Conservation (phyloP, 495 filamentous ascomycete species). For the Penicillium cosmopolitanum region DNA sequence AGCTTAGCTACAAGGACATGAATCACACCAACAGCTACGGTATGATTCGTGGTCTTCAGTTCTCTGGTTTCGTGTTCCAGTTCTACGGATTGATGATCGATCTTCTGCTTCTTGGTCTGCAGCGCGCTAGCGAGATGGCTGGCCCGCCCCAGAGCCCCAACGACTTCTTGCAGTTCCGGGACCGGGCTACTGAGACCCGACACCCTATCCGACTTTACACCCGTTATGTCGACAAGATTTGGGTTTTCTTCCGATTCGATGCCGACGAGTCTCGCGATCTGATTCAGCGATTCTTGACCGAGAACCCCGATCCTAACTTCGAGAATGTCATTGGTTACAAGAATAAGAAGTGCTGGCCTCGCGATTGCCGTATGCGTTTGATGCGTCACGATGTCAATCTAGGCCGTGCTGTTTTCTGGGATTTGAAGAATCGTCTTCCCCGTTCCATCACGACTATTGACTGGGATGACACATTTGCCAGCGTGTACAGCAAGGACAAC, state of each 20-base stretch:
- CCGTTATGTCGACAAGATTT: slow-evolving; percentile 96
- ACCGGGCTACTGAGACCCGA: slow-evolving; percentile 84
- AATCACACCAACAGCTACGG: slow-evolving; percentile 99
- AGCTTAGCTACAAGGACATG: slow-evolving; percentile 99
- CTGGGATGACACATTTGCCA: slow-evolving; percentile 99
- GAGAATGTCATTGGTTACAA: slow-evolving; percentile 99
- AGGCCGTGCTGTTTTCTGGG: slow-evolving; percentile 98
- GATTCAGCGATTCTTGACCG: slow-evolving; percentile 96
- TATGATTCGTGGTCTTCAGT: slow-evolving; percentile 95
- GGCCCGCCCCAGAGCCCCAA: slow-evolving; percentile 96
- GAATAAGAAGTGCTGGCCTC: slow-evolving; percentile 99
- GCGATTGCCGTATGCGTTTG: slow-evolving; percentile 94
- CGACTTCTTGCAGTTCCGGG: slow-evolving; percentile 96
- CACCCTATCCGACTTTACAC: slow-evolving; percentile 98
- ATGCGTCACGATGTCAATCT: slow-evolving; percentile 99
- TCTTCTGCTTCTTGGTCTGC: slow-evolving; percentile 86
- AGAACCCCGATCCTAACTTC: slow-evolving; percentile 98
- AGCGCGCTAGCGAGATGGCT: slow-evolving; percentile 95
- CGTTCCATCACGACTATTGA: slow-evolving; percentile 96
- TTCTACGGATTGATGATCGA: slow-evolving; percentile 98
- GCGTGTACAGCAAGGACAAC: slow-evolving; percentile 98
- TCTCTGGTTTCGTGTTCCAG: slow-evolving; percentile 98
- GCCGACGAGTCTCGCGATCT: slow-evolving; percentile 95
- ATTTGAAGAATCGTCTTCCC: slow-evolving; percentile 95
- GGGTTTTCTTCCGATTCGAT: slow-evolving; percentile 94